Base-by-base conservation (phyloP, 2,329 filamentous ascomycete genomes). In the Arthrinium puccinioides region DNA sequence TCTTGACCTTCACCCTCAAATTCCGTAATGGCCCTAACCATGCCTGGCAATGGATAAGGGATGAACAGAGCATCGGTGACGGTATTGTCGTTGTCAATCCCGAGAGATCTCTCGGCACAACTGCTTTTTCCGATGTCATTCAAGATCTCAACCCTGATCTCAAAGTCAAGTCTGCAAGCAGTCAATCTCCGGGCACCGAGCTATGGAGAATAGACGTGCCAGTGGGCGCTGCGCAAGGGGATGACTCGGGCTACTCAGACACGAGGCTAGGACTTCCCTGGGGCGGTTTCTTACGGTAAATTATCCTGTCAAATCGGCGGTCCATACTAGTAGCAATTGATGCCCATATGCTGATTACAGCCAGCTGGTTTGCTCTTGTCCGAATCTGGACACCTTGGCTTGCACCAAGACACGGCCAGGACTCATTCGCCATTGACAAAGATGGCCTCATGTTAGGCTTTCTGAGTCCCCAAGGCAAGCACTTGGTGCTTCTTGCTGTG, bases 301-400 rank as follows among this genome's bases (percentile, higher is more conserved):
- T 33, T 20, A 16, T 18, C 9, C 9, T 9, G 8, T 11, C 6
- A 8, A 6, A 13, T 19, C 14, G 26, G 14, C 15, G 19, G 20
- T 10, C 21, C 7, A 26, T 29, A 7, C 11, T 19, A 10, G 36
- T 13, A 20, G 20, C 10, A n/a, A 21, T 7, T n/a, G n/a, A n/a
- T 8, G 13, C 13, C 19, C 11, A n/a, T 23, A n/a, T 26, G 40
- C 54, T 57, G 33, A 56, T 36, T 8, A 11, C 21, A 25, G 25
- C 9, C 37, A 77, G 84, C 48, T 94, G 87, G 79, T 90, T 95
- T 55, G 79, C 86, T 7, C 62, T 95, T 10, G 80, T 94, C 5
- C 78, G 88, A 14, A 67, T 86, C 4, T 92, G 82, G 78, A 74
- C 73, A 23, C 83, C 88, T 2, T 97, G 90, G 90, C 65, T 95